Conservation (phyloP, 2,329 filamentous ascomycete species). For the Fusarium nurragi region DNA sequence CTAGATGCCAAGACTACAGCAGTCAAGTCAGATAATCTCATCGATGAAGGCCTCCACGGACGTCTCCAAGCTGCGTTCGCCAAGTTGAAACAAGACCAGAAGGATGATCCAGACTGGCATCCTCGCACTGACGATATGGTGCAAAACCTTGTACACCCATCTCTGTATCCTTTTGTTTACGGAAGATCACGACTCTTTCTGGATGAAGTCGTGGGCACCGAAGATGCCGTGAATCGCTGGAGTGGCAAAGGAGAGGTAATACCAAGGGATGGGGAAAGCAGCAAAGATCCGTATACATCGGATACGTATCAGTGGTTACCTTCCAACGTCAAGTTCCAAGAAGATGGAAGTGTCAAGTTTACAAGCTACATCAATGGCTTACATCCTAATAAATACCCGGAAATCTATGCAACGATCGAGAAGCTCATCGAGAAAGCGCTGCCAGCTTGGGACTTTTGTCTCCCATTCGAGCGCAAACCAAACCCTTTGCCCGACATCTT, state of each 20-base stretch:
- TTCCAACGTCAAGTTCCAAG: conserved; percentile 52
- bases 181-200: conserved; percentile 47
- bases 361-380: conserved; percentile 60
- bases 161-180: conserved; percentile 36
- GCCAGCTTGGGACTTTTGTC: conserved; percentile 56
- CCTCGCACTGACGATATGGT: conserved; percentile 9
- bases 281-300: conserved; percentile 54
- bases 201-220: conserved; percentile 43
- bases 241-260: conserved; percentile 38
- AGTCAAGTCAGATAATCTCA: conserved; percentile 39
- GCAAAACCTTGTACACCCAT: conserved; percentile 30
- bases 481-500: too few relatives aligned
- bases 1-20: conserved; percentile 34
- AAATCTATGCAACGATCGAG: conserved; percentile 51
- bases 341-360: conserved; percentile 47
- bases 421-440: conserved; percentile 49
- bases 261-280: conserved; percentile 40
- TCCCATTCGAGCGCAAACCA: background rate
- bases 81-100: conserved; percentile 31
- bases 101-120: conserved; percentile 29
- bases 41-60: conserved; percentile 13
- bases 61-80: conserved; percentile 28
- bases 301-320: conserved; percentile 44
- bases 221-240: conserved; percentile 38
- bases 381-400: conserved; percentile 48